Percentiles rank a stretch among this genome's conserved stretches.
Conservation (phyloP, 2,329 filamentous ascomycete species). For the Aureobasidium sp. region DNA sequence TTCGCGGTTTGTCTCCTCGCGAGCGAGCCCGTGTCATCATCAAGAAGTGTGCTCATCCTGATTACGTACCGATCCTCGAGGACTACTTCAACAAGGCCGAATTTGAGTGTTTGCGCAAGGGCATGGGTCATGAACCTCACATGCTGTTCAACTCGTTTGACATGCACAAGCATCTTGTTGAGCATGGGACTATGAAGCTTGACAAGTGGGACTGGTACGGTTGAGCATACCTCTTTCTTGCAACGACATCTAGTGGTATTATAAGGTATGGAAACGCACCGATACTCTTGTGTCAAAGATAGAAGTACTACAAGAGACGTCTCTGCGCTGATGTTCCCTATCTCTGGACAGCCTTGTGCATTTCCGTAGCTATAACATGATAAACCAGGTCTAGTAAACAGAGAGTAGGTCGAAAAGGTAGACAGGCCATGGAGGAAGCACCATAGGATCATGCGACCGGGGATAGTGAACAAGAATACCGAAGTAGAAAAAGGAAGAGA, state of each 20-base stretch:
- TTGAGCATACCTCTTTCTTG: not conserved
- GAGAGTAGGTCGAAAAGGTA: no score
- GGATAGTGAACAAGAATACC: no score
- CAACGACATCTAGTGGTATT: not conserved
- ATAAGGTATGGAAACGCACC: no score
- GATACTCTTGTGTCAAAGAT: no score
- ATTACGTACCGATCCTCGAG: conserved; percentile 72
- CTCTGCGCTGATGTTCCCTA: no score
- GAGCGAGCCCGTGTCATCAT: conserved; percentile 82
- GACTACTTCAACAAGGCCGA: conserved; percentile 84
- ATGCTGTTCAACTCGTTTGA: conserved; percentile 80
- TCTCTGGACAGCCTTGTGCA: no score
- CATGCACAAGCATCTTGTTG: conserved; percentile 75
- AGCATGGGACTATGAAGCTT: conserved; percentile 87
- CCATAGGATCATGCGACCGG: no score
- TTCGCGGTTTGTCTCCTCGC: conserved; percentile 69
- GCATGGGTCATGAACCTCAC: conserved; percentile 86
- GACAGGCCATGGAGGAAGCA: no score
- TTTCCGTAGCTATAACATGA: no score
- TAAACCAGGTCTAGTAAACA: no score
- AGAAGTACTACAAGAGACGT: no score
- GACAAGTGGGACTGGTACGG: conserved; percentile 47
- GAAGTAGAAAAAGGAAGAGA: no score
- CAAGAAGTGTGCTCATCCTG: conserved; percentile 76
- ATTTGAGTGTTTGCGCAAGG: conserved; percentile 76